Conservation (phyloP, 495 filamentous ascomycete genomes). For the Cercophora scortea region DNA sequence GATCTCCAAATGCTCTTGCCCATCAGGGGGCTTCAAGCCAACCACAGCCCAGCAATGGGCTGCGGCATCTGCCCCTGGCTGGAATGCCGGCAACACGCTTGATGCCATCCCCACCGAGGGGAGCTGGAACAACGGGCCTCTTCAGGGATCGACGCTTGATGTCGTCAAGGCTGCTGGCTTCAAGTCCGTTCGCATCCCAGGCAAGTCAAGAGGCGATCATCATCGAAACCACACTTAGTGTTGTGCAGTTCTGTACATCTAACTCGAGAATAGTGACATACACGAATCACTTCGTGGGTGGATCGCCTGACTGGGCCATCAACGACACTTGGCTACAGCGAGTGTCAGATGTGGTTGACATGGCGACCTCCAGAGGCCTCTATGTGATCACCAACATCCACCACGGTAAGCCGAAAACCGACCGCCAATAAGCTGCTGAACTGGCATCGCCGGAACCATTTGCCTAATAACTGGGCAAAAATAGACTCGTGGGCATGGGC, state of each 20-base stretch:
- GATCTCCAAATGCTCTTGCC: background rate
- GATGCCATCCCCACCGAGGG: conserved; percentile 52
- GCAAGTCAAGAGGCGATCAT: conserved; percentile 13
- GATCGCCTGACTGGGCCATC: conserved; percentile 46
- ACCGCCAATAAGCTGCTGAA: background rate
- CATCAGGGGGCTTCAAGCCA: conserved; percentile 37
- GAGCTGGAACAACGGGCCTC: conserved; percentile 50
- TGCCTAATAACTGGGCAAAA: background rate
- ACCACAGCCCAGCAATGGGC: conserved; percentile 61
- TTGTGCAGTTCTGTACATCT: no score
- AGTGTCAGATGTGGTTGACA: conserved; percentile 52
- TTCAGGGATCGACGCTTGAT: conserved; percentile 41
- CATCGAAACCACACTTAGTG: no score
- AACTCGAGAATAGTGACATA: conserved; percentile 41
- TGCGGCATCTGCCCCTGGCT: conserved; percentile 61
- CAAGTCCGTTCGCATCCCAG: conserved; percentile 52
- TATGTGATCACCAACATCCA: conserved; percentile 53
- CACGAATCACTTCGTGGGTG: conserved; percentile 46
- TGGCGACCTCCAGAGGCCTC: conserved; percentile 42
- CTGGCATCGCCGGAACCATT: no score
- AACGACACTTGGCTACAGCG: conserved; percentile 49
- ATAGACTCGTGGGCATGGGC: conserved; percentile 51
- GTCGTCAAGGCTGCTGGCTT: conserved; percentile 47
- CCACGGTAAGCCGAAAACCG: conserved; percentile 28
- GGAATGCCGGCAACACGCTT: conserved; percentile 54